Evolutionary conservation across 2,329 filamentous ascomycete species (phyloP), one percentile per base, ranked within the genome.

Genomic region (Lecanicillium sp.): DNA sequence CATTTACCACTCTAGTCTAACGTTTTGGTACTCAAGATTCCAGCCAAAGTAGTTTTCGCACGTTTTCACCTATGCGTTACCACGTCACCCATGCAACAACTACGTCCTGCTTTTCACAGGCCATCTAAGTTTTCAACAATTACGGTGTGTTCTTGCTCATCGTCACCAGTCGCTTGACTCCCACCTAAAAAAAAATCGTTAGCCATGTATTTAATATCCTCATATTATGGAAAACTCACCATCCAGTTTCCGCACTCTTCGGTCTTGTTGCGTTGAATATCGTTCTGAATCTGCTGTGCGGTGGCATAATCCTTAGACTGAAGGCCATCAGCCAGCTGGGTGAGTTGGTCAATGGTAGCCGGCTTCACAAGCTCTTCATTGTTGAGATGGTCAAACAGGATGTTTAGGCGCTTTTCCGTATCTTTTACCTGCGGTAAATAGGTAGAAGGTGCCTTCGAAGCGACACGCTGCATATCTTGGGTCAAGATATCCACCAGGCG

Each of bases 321-420:
- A 39, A 94, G 60, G 18, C 83, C 77, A 45, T 75, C 65, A 8
- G 84, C 73, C 20, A 88, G 64, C 50, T 78, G 66, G 8, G 70
- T 68, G 51, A 89, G 67, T 55, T 80, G 70, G 44, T 76, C 70
- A 35, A 89, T 75, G 1, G 84, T 95, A 52, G 85, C 81, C 2
- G 84, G 76, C 64, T 83, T 85, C 39, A 96, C 70, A 29, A 95
- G 69, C 54, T 96, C 89, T 54, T 89, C 84, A 49, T 96, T 96
- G 71, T 96, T 98, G 33, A 98, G 71, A 59, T 95, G 88, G 56
- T 98, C 90, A 58, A 95, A 96, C n/a, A 98, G 69, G 35, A 95
- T 80, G 52, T 85, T 85, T 43, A 98, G 73, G 19, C 92, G 80
- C 65, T 95, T 95, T 58, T 95, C 86, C 3, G 89, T 92, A 57